Conservation (phyloP, 768 basidiomycete genomes). For the Psilocybe azurescens region DNA sequence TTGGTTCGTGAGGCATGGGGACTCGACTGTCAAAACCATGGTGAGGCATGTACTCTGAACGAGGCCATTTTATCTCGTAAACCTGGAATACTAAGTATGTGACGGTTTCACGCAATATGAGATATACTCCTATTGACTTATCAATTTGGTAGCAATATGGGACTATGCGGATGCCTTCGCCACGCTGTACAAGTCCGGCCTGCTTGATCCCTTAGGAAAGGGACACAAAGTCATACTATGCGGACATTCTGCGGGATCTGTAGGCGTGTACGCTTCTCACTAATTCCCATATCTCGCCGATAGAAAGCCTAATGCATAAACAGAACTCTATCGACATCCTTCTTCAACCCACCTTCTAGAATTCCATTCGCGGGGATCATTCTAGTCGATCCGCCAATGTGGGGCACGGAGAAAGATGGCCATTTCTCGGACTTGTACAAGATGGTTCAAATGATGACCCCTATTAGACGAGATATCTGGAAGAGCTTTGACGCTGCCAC, state of each 20-base stretch:
- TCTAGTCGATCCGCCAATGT: constrained; percentile 32
- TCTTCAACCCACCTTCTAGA: constrained; percentile 31
- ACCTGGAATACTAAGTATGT: not conserved
- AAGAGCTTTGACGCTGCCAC: constrained; percentile 26
- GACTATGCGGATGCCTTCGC: constrained; percentile 37
- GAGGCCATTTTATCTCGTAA: constrained; percentile 27
- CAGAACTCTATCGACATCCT: constrained; percentile 29
- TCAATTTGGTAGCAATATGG: constrained; percentile 28
- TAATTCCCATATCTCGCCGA: not conserved
- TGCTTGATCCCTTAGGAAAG: constrained; percentile 27
- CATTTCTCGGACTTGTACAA: constrained; percentile 32
- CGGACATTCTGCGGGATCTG: constrained; percentile 37
- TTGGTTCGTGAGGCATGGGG: constrained; percentile 40
- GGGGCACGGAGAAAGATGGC: constrained; percentile 23
- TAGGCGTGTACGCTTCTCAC: constrained; percentile 29
- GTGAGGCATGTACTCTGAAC: constrained; percentile 40
- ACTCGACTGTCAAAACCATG: constrained; percentile 44
- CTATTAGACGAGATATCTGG: constrained; percentile 31
- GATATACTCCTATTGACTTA: not conserved
- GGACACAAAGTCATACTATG: constrained; percentile 31
- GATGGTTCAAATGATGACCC: constrained; percentile 27
- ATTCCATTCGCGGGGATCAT: constrained; percentile 31
- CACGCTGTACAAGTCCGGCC: constrained; percentile 28
- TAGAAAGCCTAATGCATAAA: not conserved
- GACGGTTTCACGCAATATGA: too few relatives aligned